Base-by-base conservation (phyloP, 495 filamentous ascomycete species). In the Barbatosphaeria neglecta region DNA sequence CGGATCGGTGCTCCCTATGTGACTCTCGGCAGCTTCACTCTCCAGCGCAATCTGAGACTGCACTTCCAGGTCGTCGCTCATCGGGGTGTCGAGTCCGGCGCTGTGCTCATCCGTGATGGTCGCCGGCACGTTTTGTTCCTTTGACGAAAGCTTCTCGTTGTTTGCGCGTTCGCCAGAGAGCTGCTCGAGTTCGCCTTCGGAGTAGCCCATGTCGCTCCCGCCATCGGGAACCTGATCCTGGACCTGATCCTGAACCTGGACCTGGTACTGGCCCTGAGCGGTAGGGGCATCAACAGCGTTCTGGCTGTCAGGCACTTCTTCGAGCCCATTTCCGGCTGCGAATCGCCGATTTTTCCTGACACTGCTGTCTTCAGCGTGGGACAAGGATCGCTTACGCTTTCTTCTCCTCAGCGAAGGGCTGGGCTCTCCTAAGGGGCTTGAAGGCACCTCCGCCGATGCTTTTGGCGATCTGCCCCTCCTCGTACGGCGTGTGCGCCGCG, bases 11-110 rank as follows among this genome's bases (percentile, higher is more conserved):
- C 9, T 47, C 39, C n/a, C 51, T 46, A 22, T 54, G 38, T 17
- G 45, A 1, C 31, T 48, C 3, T 46, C 42, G n/a, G 35, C 52
- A 22, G 49, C 52, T 35, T 49, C 41, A 4, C 50, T 48, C 35
- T 64, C 59, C 5, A 56, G 49, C 15, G 47, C 57, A 43, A 60
- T 54, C 40, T 62, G 59, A 4, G 50, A 57, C 44, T 60, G 52
- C 44, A 57, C 53, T 27, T 60, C 57, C 2, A 33, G 44, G 39
- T 60, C 48, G 22, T 60, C 49, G 9, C 11, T 49, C 9, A 55
- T 51, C 11, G 18, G 13, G 13, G 9, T n/a, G n/a, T n/a, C 39
- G 2, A 52, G 17, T 0, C 56, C 57, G 47, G 55, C 13, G 20
- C 22, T 23, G 22, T 1, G 4, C 13, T 22, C 18, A 20, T 13